Evolutionary conservation across 2,329 filamentous ascomycete genomes (phyloP).

Genomic region (Keithomyces neogunnii): DNA sequence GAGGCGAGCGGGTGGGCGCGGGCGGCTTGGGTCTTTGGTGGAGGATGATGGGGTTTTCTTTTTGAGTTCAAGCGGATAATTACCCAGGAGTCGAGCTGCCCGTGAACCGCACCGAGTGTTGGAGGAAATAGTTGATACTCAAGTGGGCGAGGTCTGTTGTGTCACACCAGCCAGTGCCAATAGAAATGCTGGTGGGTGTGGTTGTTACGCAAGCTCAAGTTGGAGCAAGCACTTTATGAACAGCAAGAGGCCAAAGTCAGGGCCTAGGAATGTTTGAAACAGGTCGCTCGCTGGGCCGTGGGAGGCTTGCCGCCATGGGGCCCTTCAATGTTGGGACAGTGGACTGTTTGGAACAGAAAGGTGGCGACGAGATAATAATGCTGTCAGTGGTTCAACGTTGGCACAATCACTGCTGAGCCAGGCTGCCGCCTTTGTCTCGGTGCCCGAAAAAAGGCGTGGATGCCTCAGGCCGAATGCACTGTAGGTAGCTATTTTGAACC

Average conservation of each 20-base stretch:
- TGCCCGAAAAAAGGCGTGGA: too few relatives aligned
- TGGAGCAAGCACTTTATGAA: neutral
- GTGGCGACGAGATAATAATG: neutral
- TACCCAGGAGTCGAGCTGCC: neutral
- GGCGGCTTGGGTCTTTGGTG: slow-evolving; percentile 1
- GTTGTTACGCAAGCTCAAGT: neutral
- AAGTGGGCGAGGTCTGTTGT: neutral
- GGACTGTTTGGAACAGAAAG: neutral
- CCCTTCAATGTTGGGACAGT: too few relatives aligned
- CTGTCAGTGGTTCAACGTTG: too few relatives aligned
- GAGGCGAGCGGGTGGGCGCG: slow-evolving; percentile 1
- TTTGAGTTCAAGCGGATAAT: neutral
- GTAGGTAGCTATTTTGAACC: too few relatives aligned
- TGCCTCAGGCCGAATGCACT: too few relatives aligned
- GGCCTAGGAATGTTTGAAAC: neutral
- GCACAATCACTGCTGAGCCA: too few relatives aligned
- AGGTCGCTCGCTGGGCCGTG: neutral
- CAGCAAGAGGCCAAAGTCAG: neutral
- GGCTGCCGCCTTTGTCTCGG: too few relatives aligned
- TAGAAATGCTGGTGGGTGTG: neutral
- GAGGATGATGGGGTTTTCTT: neutral
- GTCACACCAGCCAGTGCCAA: neutral
- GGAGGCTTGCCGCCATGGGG: too few relatives aligned
- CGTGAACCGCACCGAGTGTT: too few relatives aligned
- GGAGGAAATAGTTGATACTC: neutral